A percentile compares a stretch with the other conserved stretches of the same genome.
Evolutionary conservation across 345 rosid species (phyloP).

Genomic region (Eucalyptus microcorys): DNA sequence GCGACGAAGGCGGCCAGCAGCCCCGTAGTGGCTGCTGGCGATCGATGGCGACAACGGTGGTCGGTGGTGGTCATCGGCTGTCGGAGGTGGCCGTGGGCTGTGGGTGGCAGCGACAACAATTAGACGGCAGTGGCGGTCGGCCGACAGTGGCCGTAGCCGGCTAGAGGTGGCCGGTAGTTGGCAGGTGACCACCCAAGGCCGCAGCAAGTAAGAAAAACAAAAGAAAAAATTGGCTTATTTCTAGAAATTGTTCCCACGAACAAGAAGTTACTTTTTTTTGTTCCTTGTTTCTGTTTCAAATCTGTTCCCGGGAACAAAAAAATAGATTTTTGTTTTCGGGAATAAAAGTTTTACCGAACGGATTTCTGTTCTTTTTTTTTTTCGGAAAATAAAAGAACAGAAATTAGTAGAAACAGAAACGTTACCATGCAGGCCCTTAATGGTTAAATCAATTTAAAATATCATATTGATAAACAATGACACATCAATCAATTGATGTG

Average conservation of each 20-base stretch:
- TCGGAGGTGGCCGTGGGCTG: too few relatives aligned
- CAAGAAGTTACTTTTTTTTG: fast-evolving
- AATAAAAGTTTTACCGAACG: too few relatives aligned
- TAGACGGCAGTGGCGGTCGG: fast-evolving
- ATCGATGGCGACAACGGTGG: fast-evolving
- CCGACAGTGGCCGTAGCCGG: fast-evolving
- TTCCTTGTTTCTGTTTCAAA: too few relatives aligned
- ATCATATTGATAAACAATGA: neutral
- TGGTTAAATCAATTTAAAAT: neutral
- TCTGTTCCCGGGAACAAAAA: fast-evolving
- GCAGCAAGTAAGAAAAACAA: fast-evolving
- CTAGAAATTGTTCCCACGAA: fast-evolving
- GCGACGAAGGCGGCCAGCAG: too few relatives aligned
- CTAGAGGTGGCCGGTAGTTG: too few relatives aligned
- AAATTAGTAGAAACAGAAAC: too few relatives aligned
- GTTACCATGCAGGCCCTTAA: neutral
- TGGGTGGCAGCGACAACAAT: too few relatives aligned
- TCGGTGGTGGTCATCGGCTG: too few relatives aligned
- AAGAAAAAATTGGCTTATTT: too few relatives aligned
- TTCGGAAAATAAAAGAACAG: fast-evolving
- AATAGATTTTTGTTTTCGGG: too few relatives aligned
- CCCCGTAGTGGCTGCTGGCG: fast-evolving
- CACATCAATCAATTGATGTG: neutral
- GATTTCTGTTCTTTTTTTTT: too few relatives aligned
- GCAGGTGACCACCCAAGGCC: too few relatives aligned